Conservation (phyloP, 2,329 filamentous ascomycete species). For the Mariannaea sp. region DNA sequence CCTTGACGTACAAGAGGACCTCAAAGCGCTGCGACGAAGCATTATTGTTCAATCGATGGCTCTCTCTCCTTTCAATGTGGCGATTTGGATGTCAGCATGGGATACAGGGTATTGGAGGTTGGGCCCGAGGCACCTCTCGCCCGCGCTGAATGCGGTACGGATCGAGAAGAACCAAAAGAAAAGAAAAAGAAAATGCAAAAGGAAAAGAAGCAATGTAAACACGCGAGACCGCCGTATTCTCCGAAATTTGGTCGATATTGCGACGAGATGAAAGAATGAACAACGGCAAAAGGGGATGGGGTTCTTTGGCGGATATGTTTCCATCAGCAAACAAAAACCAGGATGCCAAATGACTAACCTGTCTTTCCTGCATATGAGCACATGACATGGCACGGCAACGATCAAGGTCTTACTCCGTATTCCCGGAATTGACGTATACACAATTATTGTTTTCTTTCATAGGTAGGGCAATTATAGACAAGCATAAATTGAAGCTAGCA, state of each 20-base stretch:
- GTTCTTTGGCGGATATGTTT: not conserved
- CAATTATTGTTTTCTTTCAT: not conserved
- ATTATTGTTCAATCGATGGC: not conserved
- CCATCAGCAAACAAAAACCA: not conserved
- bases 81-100: not conserved
- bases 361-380: not conserved
- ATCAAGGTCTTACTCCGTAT: not conserved
- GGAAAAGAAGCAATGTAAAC: no score
- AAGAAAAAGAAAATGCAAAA: no score
- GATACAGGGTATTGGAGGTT: no score
- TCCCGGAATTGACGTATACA: not conserved
- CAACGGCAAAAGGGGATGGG: not conserved
- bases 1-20: not conserved
- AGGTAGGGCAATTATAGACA: not conserved
- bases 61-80: not conserved
- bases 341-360: not conserved
- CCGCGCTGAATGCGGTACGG: no score
- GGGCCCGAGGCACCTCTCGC: no score
- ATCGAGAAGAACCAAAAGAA: no score
- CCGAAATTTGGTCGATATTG: no score
- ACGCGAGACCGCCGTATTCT: no score
- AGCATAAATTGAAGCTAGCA: not conserved
- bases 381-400: not conserved
- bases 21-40: not conserved
- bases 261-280: not conserved